These are phyloP conservation scores for Coix lacrymajobi DNA, from an alignment of 176 grass and related monocot species.

Conservation along the genomic window DNA sequence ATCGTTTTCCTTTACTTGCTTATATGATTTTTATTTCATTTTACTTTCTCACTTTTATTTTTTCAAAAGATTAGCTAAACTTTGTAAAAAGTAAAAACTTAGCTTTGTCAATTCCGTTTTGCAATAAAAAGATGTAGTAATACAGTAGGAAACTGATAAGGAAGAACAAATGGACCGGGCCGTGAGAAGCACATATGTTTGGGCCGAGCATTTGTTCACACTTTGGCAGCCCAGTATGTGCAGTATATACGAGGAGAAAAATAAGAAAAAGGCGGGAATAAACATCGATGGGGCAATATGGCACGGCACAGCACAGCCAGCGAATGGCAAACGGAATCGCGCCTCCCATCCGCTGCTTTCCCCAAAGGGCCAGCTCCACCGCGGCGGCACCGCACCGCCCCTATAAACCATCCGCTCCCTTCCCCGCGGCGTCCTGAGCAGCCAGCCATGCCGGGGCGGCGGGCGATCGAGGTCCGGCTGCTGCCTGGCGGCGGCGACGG, in stretches of 20 bases:
- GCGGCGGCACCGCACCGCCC: neutral
- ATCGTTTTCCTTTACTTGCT: too few species aligned
- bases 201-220: neutral
- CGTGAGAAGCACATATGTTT: neutral
- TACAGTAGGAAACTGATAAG: too few species aligned
- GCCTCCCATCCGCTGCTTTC: conserved; percentile 48
- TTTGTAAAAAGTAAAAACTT: too few species aligned
- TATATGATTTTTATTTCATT: too few species aligned
- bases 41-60: too few species aligned
- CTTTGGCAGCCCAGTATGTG: neutral
- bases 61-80: too few species aligned
- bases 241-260: neutral
- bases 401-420: neutral
- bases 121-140: too few species aligned
- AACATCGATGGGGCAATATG: conserved; percentile 13
- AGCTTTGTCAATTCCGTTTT: too few species aligned
- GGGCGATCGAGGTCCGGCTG: conserved; percentile 63
- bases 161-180: neutral
- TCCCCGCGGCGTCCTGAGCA: neutral
- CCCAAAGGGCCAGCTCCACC: conserved; percentile 30
- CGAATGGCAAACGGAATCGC: conserved; percentile 37
- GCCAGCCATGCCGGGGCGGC: conserved; percentile 53
- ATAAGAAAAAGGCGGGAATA: conserved; percentile 35
- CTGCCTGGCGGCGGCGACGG: neutral
- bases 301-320: conserved; percentile 9